Conservation (phyloP, 495 filamentous ascomycete genomes). For the Xylaria curta region DNA sequence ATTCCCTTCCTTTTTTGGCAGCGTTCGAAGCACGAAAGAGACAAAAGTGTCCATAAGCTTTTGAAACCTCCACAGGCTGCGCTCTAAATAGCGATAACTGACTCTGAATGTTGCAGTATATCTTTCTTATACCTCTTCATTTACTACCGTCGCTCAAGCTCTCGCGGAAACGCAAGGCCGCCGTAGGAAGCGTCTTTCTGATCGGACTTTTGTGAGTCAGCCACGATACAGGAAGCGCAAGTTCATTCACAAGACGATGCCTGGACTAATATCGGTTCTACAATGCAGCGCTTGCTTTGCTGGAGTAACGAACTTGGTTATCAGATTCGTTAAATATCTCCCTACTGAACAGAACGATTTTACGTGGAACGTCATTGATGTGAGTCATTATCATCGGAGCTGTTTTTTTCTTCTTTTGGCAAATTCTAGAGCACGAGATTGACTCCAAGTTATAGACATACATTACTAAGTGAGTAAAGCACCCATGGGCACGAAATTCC, state of each 20-base stretch:
- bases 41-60: background rate
- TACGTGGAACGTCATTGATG: conserved; percentile 5
- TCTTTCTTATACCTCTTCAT: conserved; percentile 31
- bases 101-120: conserved; percentile 11
- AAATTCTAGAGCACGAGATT: too few species aligned
- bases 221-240: background rate
- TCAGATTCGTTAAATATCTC: conserved; percentile 15
- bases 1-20: background rate
- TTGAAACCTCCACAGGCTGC: background rate
- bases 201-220: conserved; percentile 29
- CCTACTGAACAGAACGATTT: background rate
- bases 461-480: conserved; percentile 15
- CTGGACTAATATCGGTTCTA: background rate
- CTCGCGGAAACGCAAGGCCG: conserved; percentile 29
- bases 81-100: background rate
- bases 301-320: background rate
- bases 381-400: too few species aligned
- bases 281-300: conserved; percentile 19
- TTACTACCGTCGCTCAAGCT: conserved; percentile 26
- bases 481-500: too few species aligned
- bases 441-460: background rate
- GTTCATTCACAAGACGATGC: background rate
- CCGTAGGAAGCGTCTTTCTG: conserved; percentile 29
- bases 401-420: too few species aligned
- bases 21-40: background rate